These are phyloP conservation scores for Omphalotus olearius DNA, from an alignment of 1,284 basidiomycete genomes.

Conservation along the genomic window DNA sequence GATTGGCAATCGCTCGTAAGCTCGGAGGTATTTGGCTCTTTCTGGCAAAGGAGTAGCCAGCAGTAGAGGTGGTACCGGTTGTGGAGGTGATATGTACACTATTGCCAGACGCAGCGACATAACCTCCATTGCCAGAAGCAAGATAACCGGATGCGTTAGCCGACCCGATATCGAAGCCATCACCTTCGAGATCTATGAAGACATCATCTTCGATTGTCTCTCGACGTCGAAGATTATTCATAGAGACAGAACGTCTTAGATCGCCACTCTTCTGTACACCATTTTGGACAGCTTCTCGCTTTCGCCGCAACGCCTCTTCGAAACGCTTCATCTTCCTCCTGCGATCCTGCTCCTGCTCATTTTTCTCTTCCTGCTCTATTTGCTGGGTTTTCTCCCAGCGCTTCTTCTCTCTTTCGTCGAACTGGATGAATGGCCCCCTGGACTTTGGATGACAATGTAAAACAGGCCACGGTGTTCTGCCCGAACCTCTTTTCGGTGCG, in stretches of 20 bases:
- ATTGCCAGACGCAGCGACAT: constrained; percentile 91
- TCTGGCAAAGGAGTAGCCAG: constrained; percentile 39
- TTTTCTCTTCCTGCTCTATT: constrained; percentile 45
- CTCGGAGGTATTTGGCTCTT: constrained; percentile 44
- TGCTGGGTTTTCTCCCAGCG: constrained; percentile 57
- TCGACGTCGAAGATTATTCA: constrained; percentile 69
- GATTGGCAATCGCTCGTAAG: constrained; percentile 54
- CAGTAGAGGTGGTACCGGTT: constrained; percentile 82
- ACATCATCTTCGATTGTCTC: constrained; percentile 31
- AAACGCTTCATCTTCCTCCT: constrained; percentile 30
- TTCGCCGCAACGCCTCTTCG: constrained; percentile 37
- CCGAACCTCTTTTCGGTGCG: constrained; percentile 45
- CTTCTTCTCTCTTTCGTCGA: constrained; percentile 66
- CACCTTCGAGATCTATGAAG: constrained; percentile 43
- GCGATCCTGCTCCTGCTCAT: constrained; percentile 40
- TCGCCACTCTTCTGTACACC: constrained; percentile 45
- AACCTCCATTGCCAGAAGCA: constrained; percentile 51
- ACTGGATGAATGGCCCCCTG: constrained; percentile 68
- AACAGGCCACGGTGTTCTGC: constrained; percentile 62
- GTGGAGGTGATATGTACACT: constrained; percentile 90
- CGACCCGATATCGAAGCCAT: constrained; percentile 47
- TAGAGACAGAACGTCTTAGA: constrained; percentile 72
- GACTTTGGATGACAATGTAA: constrained; percentile 68
- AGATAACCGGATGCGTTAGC: constrained; percentile 68
- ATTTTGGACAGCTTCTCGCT: constrained; percentile 37